These are phyloP conservation scores for Aphanomyces astaci DNA, from an alignment of 352 stramenopile genomes.

Conservation along the genomic window DNA sequence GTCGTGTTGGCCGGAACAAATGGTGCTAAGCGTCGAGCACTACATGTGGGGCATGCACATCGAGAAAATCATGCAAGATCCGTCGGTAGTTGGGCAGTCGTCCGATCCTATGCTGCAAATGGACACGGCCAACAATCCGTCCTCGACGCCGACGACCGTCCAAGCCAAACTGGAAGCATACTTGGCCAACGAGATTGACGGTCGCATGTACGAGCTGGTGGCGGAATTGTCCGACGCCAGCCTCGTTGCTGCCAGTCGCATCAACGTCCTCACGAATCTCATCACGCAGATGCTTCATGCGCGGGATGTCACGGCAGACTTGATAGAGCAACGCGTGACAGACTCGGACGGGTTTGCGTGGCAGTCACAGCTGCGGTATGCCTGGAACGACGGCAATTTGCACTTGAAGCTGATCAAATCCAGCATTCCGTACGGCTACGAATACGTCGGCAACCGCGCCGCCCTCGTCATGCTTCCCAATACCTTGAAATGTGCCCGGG, in stretches of 20 bases:
- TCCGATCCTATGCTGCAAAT: not conserved
- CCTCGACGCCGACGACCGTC: not conserved
- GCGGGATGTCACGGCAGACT: constrained; percentile 7
- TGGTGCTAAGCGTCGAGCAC: constrained; percentile 43
- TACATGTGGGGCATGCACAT: constrained; percentile 52
- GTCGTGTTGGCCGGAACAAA: constrained; percentile 68
- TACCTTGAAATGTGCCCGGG: constrained; percentile 17
- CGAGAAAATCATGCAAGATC: constrained; percentile 29
- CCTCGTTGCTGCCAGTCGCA: not conserved
- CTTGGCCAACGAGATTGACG: constrained; percentile 4
- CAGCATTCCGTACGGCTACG: constrained; percentile 50
- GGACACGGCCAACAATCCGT: not conserved
- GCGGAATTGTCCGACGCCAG: constrained; percentile 4
- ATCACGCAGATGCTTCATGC: constrained; percentile 16
- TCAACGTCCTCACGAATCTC: constrained; percentile 15
- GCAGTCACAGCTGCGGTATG: constrained; percentile 54
- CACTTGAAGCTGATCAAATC: constrained; percentile 45
- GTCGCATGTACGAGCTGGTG: not conserved
- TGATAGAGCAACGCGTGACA: not conserved
- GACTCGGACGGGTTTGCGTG: constrained; percentile 30
- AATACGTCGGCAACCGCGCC: constrained; percentile 52
- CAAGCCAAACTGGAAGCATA: constrained; percentile 3
- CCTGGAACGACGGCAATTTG: constrained; percentile 50
- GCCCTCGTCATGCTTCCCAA: constrained; percentile 4
- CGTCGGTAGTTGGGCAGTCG: not conserved